phyloP scores from a whole-genome alignment of 208 protist species.

The Wallacemonas rigidus region DNA sequence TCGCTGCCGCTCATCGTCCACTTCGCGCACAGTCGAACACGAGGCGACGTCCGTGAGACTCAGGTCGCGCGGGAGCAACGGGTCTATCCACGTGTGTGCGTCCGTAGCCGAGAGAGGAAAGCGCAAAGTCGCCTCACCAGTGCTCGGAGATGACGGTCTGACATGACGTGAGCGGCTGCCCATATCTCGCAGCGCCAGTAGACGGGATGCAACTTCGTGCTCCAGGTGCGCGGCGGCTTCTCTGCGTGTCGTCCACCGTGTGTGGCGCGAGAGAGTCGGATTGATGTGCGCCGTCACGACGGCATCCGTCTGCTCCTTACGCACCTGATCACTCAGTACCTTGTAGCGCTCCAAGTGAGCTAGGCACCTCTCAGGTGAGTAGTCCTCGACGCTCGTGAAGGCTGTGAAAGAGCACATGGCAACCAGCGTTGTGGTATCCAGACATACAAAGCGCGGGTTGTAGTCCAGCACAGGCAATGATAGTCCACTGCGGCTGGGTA shows the following conservation, averaged over 20 bases:
- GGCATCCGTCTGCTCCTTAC: conserved; percentile 35
- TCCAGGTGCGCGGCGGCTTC: conserved; percentile 8
- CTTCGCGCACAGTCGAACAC: neutral
- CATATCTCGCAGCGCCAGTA: neutral
- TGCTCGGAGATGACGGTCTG: neutral
- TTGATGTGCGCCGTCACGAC: conserved; percentile 45
- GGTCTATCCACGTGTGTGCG: conserved; percentile 5
- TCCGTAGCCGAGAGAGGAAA: neutral
- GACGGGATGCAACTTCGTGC: conserved; percentile 14
- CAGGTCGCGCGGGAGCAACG: neutral
- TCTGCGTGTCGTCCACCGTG: conserved; percentile 27
- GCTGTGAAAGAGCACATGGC: conserved; percentile 72
- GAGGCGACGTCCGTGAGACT: neutral
- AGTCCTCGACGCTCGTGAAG: conserved; percentile 27
- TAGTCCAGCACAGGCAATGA: neutral
- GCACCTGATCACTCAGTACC: conserved; percentile 65
- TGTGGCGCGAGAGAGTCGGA: conserved; percentile 34
- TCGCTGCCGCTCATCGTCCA: conserved; percentile 11
- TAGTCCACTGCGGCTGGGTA: neutral
- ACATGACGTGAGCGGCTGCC: too few relatives aligned
- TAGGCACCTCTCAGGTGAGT: conserved; percentile 23
- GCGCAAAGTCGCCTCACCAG: neutral
- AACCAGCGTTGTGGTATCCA: conserved; percentile 78
- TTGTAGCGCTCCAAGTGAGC: conserved; percentile 30
- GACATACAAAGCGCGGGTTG: conserved; percentile 42